Percentiles rank a stretch among this genome's conserved stretches.
Conservation (phyloP, 495 filamentous ascomycete species). For the Hypomontagnella monticulosa region DNA sequence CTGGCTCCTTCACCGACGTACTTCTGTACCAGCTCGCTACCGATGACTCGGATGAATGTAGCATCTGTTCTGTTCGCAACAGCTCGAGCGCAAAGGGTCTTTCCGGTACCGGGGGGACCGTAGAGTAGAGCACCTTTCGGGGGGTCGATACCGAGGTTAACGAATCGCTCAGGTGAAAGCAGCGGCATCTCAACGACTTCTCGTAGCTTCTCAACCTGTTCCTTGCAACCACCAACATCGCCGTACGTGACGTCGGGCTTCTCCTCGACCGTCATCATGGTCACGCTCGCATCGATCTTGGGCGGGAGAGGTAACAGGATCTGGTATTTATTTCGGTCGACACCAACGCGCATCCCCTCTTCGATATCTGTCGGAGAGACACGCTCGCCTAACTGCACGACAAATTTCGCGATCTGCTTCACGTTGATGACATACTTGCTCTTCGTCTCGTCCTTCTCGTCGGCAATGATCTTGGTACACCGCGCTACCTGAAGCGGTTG, state of each 20-base stretch:
- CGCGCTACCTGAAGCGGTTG: conserved; percentile 97
- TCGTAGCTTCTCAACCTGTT: conserved; percentile 98
- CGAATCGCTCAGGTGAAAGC: conserved; percentile 95
- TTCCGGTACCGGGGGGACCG: conserved; percentile 95
- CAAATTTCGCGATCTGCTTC: conserved; percentile 99
- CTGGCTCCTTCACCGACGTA: conserved; percentile 97
- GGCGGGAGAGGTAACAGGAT: conserved; percentile 96
- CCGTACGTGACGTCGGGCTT: conserved; percentile 99
- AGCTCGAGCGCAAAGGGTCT: conserved; percentile 96
- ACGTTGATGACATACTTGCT: conserved; percentile 99
- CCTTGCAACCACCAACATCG: conserved; percentile 98
- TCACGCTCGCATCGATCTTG: conserved; percentile 98
- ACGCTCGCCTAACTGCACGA: conserved; percentile 96
- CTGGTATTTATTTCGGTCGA: conserved; percentile 99
- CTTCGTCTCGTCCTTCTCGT: conserved; percentile 96
- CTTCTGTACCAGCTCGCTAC: conserved; percentile 96
- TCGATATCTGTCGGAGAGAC: conserved; percentile 99
- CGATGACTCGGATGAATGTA: conserved; percentile 98
- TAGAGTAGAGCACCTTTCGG: conserved; percentile 98
- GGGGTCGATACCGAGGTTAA: conserved; percentile 96
- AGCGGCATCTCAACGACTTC: conserved; percentile 99
- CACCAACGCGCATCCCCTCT: conserved; percentile 97
- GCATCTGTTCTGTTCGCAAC: conserved; percentile 98
- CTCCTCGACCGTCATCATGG: conserved; percentile 99
- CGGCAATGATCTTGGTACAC: conserved; percentile 98